Percentiles rank a stretch among this genome's conserved stretches.
Conservation (phyloP, 192 early-diverging fungal species). For the Coemansia sp. region DNA sequence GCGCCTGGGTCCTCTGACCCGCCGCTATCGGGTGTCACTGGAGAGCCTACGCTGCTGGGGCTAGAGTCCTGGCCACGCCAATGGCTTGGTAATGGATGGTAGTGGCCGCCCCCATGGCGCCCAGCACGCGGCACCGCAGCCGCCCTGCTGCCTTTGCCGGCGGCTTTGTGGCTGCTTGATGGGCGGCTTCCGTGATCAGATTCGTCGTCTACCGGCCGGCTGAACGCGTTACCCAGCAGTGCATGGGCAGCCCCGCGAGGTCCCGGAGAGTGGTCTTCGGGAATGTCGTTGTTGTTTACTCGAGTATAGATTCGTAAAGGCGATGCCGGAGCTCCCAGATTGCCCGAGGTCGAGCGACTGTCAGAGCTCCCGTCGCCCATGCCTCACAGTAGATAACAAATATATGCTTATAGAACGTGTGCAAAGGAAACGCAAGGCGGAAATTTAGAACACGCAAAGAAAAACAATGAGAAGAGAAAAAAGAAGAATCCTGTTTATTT, state of each 20-base stretch:
- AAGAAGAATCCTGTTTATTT: too few relatives aligned
- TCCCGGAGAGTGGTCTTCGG: slow-evolving; percentile 21
- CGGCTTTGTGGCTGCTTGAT: slow-evolving; percentile 7
- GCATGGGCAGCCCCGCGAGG: slow-evolving; percentile 24
- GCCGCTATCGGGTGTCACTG: slow-evolving; percentile 44
- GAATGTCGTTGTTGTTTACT: slow-evolving; percentile 11
- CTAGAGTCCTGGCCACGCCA: slow-evolving; percentile 51
- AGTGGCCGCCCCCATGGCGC: slow-evolving; percentile 26
- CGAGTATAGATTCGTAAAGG: slow-evolving; percentile 50
- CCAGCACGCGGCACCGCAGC: slow-evolving; percentile 22
- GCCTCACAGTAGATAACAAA: slow-evolving; percentile 1
- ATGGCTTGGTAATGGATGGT: slow-evolving; percentile 51
- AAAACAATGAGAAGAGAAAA: background rate
- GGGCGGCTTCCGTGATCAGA: slow-evolving; percentile 7
- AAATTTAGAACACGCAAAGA: too few relatives aligned
- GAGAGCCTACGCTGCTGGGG: slow-evolving; percentile 45
- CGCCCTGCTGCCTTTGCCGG: slow-evolving; percentile 1
- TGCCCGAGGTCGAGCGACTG: slow-evolving; percentile 21
- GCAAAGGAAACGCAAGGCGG: too few relatives aligned
- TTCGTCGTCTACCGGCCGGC: slow-evolving; percentile 17
- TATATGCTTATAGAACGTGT: too few relatives aligned
- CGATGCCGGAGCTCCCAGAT: slow-evolving; percentile 26
- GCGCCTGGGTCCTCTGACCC: slow-evolving; percentile 17
- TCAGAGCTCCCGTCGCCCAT: slow-evolving; percentile 39
- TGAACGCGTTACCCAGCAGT: slow-evolving; percentile 34